Percentiles rank a stretch among this genome's conserved stretches.
Conservation (phyloP, 305 asterid species). For the Solanum aculeatissimum region DNA sequence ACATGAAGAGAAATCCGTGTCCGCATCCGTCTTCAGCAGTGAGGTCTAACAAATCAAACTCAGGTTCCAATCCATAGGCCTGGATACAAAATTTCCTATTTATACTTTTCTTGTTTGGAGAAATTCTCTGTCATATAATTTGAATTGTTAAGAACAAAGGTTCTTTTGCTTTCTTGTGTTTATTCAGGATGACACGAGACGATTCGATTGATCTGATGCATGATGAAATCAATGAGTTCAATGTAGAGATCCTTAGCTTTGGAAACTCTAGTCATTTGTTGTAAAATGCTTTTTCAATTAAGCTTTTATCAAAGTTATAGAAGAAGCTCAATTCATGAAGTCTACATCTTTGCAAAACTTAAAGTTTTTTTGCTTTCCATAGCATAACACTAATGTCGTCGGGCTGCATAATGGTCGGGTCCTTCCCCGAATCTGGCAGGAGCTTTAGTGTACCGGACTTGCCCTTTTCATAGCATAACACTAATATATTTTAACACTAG, state of each 20-base stretch:
- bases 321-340: not conserved
- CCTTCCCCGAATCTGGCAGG: too few relatives aligned
- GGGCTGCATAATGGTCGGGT: too few relatives aligned
- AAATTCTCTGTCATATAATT: not conserved
- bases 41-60: not conserved
- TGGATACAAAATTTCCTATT: not conserved
- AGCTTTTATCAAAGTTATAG: not conserved
- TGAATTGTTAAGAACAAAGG: not conserved
- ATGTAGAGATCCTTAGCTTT: not conserved
- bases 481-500: not conserved
- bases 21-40: not conserved
- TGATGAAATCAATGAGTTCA: not conserved
- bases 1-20: conserved; percentile 34
- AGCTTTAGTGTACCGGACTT: too few relatives aligned
- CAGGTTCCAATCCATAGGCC: not conserved
- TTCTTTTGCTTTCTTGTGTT: not conserved
- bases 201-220: not conserved
- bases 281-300: not conserved
- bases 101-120: not conserved
- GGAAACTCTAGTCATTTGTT: not conserved
- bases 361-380: not conserved
- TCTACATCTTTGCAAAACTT: not conserved
- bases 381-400: not conserved
- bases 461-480: not conserved
- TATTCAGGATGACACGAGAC: not conserved